A percentile compares a stretch with the other conserved stretches of the same genome.
Conservation (phyloP, 208 protist species). For the Trypanosoma conorhini region DNA sequence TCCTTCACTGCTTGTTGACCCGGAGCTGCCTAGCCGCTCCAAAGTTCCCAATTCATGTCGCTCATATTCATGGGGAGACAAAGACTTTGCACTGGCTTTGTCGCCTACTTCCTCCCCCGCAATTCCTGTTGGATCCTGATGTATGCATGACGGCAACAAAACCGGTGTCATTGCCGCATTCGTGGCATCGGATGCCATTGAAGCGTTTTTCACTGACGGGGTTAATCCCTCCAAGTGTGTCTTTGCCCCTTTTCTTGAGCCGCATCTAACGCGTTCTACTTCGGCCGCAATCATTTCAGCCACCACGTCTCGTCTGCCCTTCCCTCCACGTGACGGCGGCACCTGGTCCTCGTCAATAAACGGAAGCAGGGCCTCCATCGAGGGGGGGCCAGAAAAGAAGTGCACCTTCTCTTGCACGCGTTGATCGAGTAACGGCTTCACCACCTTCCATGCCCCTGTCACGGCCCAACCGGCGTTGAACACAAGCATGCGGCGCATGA, state of each 20-base stretch:
- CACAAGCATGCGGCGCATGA: conserved; percentile 69
- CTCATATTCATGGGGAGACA: not conserved
- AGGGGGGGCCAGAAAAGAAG: conserved; percentile 56
- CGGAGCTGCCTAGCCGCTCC: not conserved
- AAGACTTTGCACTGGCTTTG: not conserved
- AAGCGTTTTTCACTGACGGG: no score
- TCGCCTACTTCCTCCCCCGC: not conserved
- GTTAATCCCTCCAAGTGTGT: no score
- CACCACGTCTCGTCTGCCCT: conserved; percentile 32
- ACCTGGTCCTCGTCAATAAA: conserved; percentile 60
- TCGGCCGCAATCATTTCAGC: conserved; percentile 41
- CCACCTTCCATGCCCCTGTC: conserved; percentile 73
- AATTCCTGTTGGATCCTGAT: no score
- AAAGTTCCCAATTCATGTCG: not conserved
- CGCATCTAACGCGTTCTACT: conserved; percentile 19
- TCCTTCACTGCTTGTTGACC: not conserved
- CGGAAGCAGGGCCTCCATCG: conserved; percentile 33
- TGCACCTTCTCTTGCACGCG: conserved; percentile 83
- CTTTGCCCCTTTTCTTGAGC: not conserved
- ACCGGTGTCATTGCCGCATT: no score
- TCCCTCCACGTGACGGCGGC: conserved; percentile 51
- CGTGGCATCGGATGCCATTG: no score
- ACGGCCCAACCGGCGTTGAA: conserved; percentile 84
- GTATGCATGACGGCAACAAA: no score
- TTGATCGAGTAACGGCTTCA: conserved; percentile 63